Conservation (phyloP, 805 yeast genomes). For the Wickerhamomyces alni region DNA sequence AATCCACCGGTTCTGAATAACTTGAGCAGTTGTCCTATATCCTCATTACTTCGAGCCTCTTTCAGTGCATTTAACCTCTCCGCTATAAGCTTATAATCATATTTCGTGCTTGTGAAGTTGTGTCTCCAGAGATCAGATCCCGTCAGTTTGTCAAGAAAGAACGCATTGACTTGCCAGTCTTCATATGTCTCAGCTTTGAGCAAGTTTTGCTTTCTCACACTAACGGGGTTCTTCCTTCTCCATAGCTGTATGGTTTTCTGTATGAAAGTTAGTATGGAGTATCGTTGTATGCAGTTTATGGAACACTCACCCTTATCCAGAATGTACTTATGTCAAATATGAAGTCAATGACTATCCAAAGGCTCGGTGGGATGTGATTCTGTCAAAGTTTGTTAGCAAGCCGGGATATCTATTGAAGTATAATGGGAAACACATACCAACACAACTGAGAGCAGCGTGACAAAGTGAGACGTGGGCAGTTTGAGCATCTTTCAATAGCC, state of each 20-base stretch:
- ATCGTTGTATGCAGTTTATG: no score
- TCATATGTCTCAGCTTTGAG: slow-evolving; percentile 50
- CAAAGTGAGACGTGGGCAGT: slow-evolving; percentile 1
- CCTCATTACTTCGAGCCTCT: slow-evolving; percentile 50
- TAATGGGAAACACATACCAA: not conserved
- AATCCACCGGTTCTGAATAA: slow-evolving; percentile 72
- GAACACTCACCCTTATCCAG: slow-evolving; percentile 28
- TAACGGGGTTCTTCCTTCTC: slow-evolving; percentile 35
- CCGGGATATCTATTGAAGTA: not conserved
- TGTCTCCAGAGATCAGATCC: slow-evolving; percentile 69
- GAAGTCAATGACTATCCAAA: slow-evolving; percentile 35
- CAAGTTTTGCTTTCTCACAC: slow-evolving; percentile 42
- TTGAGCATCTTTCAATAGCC: not conserved
- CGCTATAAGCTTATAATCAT: slow-evolving; percentile 78
- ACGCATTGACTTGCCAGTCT: slow-evolving; percentile 63
- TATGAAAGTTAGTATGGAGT: not conserved
- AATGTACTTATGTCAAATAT: slow-evolving; percentile 35
- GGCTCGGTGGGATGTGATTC: slow-evolving; percentile 36
- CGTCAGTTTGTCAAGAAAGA: slow-evolving; percentile 41
- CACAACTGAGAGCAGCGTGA: not conserved
- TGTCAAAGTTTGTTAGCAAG: slow-evolving; percentile 2
- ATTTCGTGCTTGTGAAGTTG: slow-evolving; percentile 72
- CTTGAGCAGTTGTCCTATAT: slow-evolving; percentile 54
- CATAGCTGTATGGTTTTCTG: slow-evolving; percentile 17
- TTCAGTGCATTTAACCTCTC: slow-evolving; percentile 61